A percentile compares a stretch with the other conserved stretches of the same genome.
Evolutionary conservation across 371 early-diverging fungal genomes (phyloP).

Genomic region (Rhizopus stolonifer): DNA sequence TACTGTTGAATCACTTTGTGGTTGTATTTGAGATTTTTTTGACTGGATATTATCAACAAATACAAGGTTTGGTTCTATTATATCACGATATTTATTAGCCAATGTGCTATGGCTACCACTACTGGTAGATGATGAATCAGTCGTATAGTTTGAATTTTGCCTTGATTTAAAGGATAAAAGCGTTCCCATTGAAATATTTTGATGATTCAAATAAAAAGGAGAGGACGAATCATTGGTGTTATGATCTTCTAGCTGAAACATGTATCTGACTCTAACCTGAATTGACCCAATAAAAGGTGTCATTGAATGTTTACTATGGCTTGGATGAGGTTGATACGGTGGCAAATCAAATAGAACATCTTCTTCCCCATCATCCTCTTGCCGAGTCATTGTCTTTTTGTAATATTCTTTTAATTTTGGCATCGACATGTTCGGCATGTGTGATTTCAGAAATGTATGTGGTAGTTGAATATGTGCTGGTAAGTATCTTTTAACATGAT

Average conservation of each 20-base stretch:
- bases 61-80: constrained; percentile 33
- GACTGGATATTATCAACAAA: constrained; percentile 21
- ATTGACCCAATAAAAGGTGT: constrained; percentile 47
- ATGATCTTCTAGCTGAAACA: constrained; percentile 28
- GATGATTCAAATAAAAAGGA: constrained; percentile 16
- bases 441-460: constrained; percentile 45
- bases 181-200: constrained; percentile 19
- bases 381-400: background rate
- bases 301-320: constrained; percentile 46
- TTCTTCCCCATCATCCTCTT: constrained; percentile 7
- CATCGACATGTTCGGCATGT: constrained; percentile 38
- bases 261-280: constrained; percentile 46
- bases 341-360: constrained; percentile 1
- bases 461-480: constrained; percentile 49
- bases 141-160: constrained; percentile 4
- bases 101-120: constrained; percentile 11
- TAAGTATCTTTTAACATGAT: constrained; percentile 41
- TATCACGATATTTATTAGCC: constrained; percentile 30
- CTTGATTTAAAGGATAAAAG: constrained; percentile 17
- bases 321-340: constrained; percentile 30
- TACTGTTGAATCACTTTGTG: constrained; percentile 30
- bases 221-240: constrained; percentile 6
- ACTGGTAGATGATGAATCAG: constrained; percentile 9
- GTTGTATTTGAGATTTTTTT: constrained; percentile 5
- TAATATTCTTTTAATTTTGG: constrained; percentile 16